Evolutionary conservation across 75 land plant species (phyloP).

Genomic region (Azolla pinnata): DNA sequence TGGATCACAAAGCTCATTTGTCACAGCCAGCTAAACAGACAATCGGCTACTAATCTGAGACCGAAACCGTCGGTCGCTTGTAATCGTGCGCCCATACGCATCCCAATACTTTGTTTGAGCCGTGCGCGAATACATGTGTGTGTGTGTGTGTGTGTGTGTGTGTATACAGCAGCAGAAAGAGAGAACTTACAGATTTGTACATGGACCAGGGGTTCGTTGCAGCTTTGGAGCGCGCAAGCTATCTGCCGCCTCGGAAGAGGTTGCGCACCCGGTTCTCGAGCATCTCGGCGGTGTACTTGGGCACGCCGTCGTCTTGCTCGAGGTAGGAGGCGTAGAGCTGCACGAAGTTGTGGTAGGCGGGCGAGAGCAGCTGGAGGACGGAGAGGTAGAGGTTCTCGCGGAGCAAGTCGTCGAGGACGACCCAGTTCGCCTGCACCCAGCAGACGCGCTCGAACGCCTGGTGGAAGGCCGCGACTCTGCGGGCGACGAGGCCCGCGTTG

Average conservation of each 20-base stretch:
- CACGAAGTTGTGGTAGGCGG: conserved; percentile 16
- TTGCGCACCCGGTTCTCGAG: conserved; percentile 19
- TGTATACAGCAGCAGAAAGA: too few relatives aligned
- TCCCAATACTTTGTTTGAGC: too few relatives aligned
- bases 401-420: conserved; percentile 24
- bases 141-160: too few relatives aligned
- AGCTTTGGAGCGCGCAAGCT: too few relatives aligned
- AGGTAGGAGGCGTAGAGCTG: background rate
- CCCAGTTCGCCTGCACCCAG: conserved; percentile 21
- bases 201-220: too few relatives aligned
- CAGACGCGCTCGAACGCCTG: conserved; percentile 22
- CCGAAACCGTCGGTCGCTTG: too few relatives aligned
- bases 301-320: background rate
- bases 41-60: too few relatives aligned
- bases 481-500: conserved; percentile 20
- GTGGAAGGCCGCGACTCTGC: conserved; percentile 24
- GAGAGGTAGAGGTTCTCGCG: conserved; percentile 15
- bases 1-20: too few relatives aligned
- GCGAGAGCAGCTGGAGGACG: conserved; percentile 20
- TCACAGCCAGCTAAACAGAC: too few relatives aligned
- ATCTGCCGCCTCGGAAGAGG: conserved; percentile 15
- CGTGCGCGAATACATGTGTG: too few relatives aligned
- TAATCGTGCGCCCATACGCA: too few relatives aligned
- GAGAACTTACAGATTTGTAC: too few relatives aligned
- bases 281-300: conserved; percentile 23